Base-by-base conservation (phyloP, 192 early-diverging fungal species). In the Umbelopsis sp. region DNA sequence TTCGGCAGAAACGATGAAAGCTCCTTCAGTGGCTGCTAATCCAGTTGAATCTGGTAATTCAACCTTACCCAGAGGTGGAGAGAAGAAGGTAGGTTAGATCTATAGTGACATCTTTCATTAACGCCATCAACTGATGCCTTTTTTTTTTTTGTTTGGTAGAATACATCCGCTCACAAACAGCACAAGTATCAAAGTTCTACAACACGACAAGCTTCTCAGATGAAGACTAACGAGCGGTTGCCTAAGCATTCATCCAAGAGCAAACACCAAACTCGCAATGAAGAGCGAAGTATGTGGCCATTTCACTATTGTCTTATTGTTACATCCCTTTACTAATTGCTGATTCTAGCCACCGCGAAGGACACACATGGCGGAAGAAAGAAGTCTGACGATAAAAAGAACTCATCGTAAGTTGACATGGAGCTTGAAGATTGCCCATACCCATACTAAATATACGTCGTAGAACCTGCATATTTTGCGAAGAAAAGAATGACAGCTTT, bases 401-500 rank as follows among this genome's bases (percentile, higher is more conserved):
- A 36, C 8, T 62, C 56, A 14, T 62, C 56, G 56, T 62, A 62
- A 34, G 56, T 36, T 34, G 17, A 17, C 26, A 62, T 6, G 10
- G 1, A 34, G 16, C 26, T 17, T 62, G 12, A 62, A 2, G 21
- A 10, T 29, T 32, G 31, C 5, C 17, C 20, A 20, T 5, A 3
- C 29, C 12, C 10, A 32, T 17, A 4, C 20, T 29, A 62, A 5
- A 29, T 16, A 34, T 17, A 11, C 3, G 12, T 29, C 17, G 4
- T 10, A 62, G 56, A 14, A 32, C 83, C 20, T 94, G 93, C 73
- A 90, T 94, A 17, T 94, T 94, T 66, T 94, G 93, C 73, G 89
- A 88, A 44, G 88, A 90, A 70, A 75, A 82, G 3, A 87, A 85
- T 50, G 78, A 79, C 20, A 76, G 45, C 0, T 94, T 92, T 54